Conservation (phyloP, 2,329 filamentous ascomycete genomes). For the Pseudohalonectria lignicola region DNA sequence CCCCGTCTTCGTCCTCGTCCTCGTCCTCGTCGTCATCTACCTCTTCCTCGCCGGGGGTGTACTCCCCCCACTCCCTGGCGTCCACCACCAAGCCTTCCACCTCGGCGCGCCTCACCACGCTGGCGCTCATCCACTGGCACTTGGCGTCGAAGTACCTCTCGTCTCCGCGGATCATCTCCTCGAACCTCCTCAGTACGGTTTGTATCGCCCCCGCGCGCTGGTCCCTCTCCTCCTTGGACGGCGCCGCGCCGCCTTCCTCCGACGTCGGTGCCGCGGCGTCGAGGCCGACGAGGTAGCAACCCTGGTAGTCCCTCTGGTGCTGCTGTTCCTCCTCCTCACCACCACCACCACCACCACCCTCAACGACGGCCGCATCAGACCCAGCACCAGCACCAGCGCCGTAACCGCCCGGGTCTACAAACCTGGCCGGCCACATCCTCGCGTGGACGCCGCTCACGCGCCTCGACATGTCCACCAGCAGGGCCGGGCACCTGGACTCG, state of each 20-base stretch:
- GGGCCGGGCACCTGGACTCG: constrained; percentile 45
- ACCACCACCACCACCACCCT: not conserved
- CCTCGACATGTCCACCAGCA: constrained; percentile 48
- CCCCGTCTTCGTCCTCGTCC: constrained; percentile 19
- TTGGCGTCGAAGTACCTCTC: constrained; percentile 36
- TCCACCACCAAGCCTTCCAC: constrained; percentile 34
- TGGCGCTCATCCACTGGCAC: constrained; percentile 35
- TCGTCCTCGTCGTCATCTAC: constrained; percentile 31
- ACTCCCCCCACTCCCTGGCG: constrained; percentile 35
- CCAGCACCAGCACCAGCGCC: constrained; percentile 15
- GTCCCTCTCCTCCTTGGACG: constrained; percentile 28
- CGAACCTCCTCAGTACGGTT: constrained; percentile 33
- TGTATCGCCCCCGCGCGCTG: constrained; percentile 30
- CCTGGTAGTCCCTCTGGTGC: constrained; percentile 37
- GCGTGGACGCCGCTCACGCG: constrained; percentile 37
- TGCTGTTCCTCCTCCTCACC: constrained; percentile 1
- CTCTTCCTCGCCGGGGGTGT: constrained; percentile 25
- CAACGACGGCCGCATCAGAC: not conserved
- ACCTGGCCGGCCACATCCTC: constrained; percentile 53
- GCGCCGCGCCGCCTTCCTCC: constrained; percentile 12
- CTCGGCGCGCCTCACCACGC: constrained; percentile 24
- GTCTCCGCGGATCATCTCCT: constrained; percentile 31
- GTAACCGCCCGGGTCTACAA: constrained; percentile 26
- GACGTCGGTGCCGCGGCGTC: constrained; percentile 11
- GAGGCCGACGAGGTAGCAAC: constrained; percentile 52